Percentiles rank a stretch among this genome's conserved stretches.
These are phyloP conservation scores for Teunomyces kruisii DNA, from an alignment of 805 yeast species.

Conservation along the genomic window DNA sequence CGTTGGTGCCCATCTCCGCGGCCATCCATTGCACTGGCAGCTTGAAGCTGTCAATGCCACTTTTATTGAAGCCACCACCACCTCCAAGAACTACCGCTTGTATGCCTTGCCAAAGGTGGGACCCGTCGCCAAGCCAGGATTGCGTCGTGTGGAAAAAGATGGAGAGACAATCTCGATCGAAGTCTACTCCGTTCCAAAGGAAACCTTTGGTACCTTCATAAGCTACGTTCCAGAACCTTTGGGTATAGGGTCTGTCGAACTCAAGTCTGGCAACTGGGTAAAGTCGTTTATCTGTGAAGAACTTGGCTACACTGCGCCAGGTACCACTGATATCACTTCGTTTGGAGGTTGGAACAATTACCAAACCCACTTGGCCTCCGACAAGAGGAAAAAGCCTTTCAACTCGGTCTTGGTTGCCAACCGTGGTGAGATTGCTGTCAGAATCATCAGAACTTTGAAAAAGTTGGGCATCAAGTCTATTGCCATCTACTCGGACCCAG, in stretches of 20 bases:
- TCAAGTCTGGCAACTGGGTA: conserved; percentile 77
- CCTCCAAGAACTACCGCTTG: conserved; percentile 69
- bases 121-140: conserved; percentile 86
- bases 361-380: conserved; percentile 35
- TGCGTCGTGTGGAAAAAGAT: conserved; percentile 57
- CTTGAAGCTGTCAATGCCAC: conserved; percentile 79
- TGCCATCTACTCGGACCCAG: conserved; percentile 90
- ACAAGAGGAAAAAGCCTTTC: conserved; percentile 57
- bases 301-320: conserved; percentile 68
- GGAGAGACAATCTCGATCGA: conserved; percentile 74
- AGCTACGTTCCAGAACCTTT: conserved; percentile 90
- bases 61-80: conserved; percentile 61
- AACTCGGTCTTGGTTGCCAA: conserved; percentile 89
- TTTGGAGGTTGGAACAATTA: conserved; percentile 88
- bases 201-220: conserved; percentile 78
- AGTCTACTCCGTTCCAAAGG: conserved; percentile 78
- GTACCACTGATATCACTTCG: conserved; percentile 77
- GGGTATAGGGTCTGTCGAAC: conserved; percentile 91
- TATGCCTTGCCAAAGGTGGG: conserved; percentile 84
- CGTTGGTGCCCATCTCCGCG: conserved; percentile 92
- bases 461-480: conserved; percentile 75
- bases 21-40: conserved; percentile 93
- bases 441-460: conserved; percentile 86
- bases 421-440: conserved; percentile 96
- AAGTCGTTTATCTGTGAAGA: conserved; percentile 96